These are phyloP conservation scores for Fagus crenata DNA, from an alignment of 306 rosid genomes.

Conservation along the genomic window DNA sequence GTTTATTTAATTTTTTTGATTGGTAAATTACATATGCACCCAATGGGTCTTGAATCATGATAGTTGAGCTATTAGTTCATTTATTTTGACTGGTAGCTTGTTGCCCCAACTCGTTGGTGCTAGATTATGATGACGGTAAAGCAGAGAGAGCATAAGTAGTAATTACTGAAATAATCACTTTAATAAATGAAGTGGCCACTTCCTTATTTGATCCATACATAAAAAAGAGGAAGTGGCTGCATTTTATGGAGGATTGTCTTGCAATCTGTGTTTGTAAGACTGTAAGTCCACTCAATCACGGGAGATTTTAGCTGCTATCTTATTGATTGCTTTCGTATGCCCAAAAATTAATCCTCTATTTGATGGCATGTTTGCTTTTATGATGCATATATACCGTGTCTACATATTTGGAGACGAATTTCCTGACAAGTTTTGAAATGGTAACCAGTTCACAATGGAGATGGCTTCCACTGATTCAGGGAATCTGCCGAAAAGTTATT, in stretches of 20 bases:
- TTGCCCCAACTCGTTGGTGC: neutral
- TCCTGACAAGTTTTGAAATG: slow-evolving; percentile 28
- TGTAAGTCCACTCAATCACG: neutral
- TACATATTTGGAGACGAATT: neutral
- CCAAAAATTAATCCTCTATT: neutral
- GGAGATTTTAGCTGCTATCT: neutral
- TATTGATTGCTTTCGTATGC: neutral
- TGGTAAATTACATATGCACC: too few species aligned
- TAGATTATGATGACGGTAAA: neutral
- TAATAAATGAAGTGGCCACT: neutral
- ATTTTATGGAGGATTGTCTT: neutral
- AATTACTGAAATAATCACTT: neutral
- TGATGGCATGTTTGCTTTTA: neutral
- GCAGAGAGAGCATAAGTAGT: neutral
- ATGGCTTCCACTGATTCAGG: slow-evolving; percentile 64
- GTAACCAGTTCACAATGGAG: slow-evolving; percentile 88
- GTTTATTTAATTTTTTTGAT: too few species aligned
- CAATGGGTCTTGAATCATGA: too few species aligned
- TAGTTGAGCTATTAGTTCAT: neutral
- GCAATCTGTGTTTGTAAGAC: neutral
- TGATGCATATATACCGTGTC: neutral
- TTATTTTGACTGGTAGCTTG: neutral
- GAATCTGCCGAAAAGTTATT: slow-evolving; percentile 62
- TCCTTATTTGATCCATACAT: neutral
- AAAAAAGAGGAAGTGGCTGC: neutral